Conservation (phyloP, 2,329 filamentous ascomycete genomes). For the Aspergillus luchuensis region DNA sequence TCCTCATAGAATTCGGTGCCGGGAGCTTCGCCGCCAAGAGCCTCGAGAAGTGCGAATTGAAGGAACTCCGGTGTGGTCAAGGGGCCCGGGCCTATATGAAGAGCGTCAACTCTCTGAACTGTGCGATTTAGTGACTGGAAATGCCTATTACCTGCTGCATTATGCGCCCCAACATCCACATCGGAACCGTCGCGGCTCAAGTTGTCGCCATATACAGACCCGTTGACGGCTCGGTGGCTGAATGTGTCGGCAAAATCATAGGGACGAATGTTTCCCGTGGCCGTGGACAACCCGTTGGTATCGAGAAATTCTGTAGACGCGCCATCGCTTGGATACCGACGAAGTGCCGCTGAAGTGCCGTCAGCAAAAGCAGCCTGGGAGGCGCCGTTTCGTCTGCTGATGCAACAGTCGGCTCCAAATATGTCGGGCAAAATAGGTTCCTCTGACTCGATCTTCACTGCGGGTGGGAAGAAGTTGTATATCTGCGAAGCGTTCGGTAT, state of each 20-base stretch:
- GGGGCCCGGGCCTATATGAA: slow-evolving; percentile 12
- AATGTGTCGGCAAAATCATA: slow-evolving; percentile 20
- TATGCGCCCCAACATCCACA: slow-evolving; percentile 12
- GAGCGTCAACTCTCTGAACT: slow-evolving; percentile 5
- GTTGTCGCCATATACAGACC: slow-evolving; percentile 22
- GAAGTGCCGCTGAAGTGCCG: neutral
- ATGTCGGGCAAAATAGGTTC: slow-evolving; percentile 31
- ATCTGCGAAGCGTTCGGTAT: slow-evolving; percentile 33
- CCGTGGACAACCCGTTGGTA: neutral
- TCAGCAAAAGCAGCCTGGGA: neutral
- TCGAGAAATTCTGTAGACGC: neutral
- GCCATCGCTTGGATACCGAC: neutral
- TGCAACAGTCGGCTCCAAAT: slow-evolving; percentile 30
- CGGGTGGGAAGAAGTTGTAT: slow-evolving; percentile 31
- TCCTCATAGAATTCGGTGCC: slow-evolving; percentile 22
- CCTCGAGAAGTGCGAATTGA: slow-evolving; percentile 27
- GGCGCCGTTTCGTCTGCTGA: slow-evolving; percentile 11
- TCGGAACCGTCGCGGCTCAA: slow-evolving; percentile 19
- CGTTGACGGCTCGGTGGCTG: slow-evolving; percentile 24
- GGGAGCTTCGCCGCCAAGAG: slow-evolving; percentile 24
- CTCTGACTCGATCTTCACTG: slow-evolving; percentile 22
- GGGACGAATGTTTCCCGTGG: slow-evolving; percentile 6
- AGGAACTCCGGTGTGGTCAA: slow-evolving; percentile 26
- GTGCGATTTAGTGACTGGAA: slow-evolving; percentile 6
- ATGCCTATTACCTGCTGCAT: neutral